Base-by-base conservation (phyloP, 345 rosid genomes). In the Corymbia maculata region DNA sequence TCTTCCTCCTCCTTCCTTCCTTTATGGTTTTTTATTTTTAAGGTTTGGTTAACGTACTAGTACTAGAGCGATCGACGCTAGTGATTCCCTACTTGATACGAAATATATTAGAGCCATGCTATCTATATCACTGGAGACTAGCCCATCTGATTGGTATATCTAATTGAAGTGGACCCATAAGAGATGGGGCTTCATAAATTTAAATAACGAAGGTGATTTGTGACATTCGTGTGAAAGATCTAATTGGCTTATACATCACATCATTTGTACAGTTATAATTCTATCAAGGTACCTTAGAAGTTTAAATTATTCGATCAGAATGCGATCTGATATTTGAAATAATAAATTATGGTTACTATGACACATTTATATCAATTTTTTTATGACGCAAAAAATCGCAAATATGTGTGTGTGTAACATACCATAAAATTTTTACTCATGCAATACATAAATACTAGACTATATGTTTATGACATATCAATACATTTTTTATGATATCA, bases 391-490 rank as follows among this genome's bases (percentile, higher is more conserved):
- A 22, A 4, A 55, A 55, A 55, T 2, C 0, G 2, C 22, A 55
- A 9, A 55, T 55, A 2, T 36, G 4, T 36, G 4, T 36, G 4
- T 36, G 42, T 36, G 42, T 36, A 36, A 36, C 42, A 36, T 36
- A 36, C 42, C 4, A 36, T 36, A 36, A 36, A 36, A 2, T 36
- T 22, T 55, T 11, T 55, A 55, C 0, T 55, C 28, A 4, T 6
- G 13, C 8, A 12, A 55, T 0, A 22, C 61, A 22, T 22, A 22
- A 55, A 22, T 55, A 26, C 24, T 0, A 55, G 0, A 55, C 28
- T 22, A 21, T 55, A 55, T 22, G 5, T 55, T 11, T 55, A 11
- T 9, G 0, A 55, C 2, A 9, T 4, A 55, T 55, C 22, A 21
- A 22, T 1, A 8, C 22, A 0, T 22, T 55, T 55, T 55, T 55